Evolutionary conservation across 176 grass and related monocot species (phyloP).

Genomic region (Aegilops sharonensis): DNA sequence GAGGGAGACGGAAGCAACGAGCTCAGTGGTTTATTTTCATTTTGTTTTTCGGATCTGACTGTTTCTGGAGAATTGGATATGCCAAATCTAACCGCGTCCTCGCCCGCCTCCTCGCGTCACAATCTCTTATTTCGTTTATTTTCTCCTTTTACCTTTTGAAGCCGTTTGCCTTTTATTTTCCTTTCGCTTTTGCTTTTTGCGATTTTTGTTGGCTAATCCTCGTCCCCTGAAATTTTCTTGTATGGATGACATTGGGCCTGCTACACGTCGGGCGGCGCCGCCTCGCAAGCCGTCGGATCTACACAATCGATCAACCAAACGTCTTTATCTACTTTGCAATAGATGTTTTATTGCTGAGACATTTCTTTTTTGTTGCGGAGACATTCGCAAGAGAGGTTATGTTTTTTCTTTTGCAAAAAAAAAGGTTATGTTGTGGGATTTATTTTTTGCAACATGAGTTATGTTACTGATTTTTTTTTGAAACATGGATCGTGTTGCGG

Average conservation of each 20-base stretch:
- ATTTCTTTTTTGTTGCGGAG: too few species aligned
- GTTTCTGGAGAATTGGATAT: constrained; percentile 18
- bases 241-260: background rate
- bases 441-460: too few species aligned
- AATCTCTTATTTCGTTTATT: background rate
- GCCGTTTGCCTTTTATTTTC: background rate
- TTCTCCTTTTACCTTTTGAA: background rate
- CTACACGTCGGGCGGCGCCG: too few species aligned
- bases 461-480: too few species aligned
- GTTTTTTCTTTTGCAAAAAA: too few species aligned
- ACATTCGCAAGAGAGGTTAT: too few species aligned
- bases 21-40: background rate
- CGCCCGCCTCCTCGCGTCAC: background rate
- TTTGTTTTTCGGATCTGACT: background rate
- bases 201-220: background rate
- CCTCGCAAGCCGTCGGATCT: too few species aligned
- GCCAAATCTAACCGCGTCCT: constrained; percentile 29
- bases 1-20: constrained; percentile 20
- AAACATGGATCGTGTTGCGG: too few species aligned
- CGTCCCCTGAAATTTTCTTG: background rate
- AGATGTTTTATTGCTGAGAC: too few species aligned
- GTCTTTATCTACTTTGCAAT: too few species aligned
- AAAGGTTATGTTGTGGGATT: too few species aligned
- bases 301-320: too few species aligned
- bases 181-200: background rate